Base-by-base conservation (phyloP, 2,329 filamentous ascomycete species). In the Colletotrichum cordylinicola region DNA sequence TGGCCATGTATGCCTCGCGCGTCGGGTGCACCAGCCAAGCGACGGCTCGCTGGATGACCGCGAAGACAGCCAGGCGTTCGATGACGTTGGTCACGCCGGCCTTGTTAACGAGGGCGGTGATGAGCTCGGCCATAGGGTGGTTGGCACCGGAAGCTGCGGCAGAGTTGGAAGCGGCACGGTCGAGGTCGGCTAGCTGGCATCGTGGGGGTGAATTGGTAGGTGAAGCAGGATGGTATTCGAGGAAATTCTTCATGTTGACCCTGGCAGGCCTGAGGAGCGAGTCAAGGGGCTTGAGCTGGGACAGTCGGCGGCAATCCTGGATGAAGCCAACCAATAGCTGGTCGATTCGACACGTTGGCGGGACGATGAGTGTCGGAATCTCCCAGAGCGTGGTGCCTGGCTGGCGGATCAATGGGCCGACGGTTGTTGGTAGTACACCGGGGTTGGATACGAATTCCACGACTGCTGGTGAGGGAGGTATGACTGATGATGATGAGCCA, bases 291-390 rank as follows among this genome's bases (percentile, higher is more conserved):
- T 77, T 79, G 66, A 79, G 74, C 52, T 79, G 77, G n/a, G 82
- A 80, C 61, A 84, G 80, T 64, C 80, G 80, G 56, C 81, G 84
- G 72, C 84, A 84, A 70, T 83, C 80, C 60, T 83, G 82, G 18
- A 86, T 76, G 60, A 86, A 82, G 64, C 82, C 81, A 39, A 81
- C 78, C n/a, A 85, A 70, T 43, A 85, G 80, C 52, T 81, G 79
- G 67, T 86, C 84, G 29, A 83, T 79, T 61, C 82, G 82, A 66
- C 80, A 83, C 31, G 79, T 80, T 37, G 82, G 79, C 56, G 79
- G 76, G 8, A 80, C 76, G 39, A 79, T 82, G 58, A 83, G 78
- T 62, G 86, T 77, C 31, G 83, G 81, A 60, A 82, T 75, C 75
- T 85, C 82, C 83, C 83, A 83, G 78, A 79, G 67, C 15, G 35